Conservation (phyloP, 768 basidiomycete genomes). For the Piloderma croceum region DNA sequence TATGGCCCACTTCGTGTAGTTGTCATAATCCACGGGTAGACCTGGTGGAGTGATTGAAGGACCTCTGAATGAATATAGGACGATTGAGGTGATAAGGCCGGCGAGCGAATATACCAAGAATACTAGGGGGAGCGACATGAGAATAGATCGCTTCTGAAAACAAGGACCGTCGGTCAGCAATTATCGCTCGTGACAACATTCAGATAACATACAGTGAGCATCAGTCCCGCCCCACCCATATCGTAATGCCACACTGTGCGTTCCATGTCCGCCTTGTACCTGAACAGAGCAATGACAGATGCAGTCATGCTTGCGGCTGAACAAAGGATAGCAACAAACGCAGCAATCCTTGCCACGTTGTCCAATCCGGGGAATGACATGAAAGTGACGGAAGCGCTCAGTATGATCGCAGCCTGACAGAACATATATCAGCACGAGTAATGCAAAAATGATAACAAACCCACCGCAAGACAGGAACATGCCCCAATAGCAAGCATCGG, state of each 20-base stretch:
- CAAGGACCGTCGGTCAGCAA: slow-evolving; percentile 4
- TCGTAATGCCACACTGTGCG: slow-evolving; percentile 37
- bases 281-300: slow-evolving; percentile 63
- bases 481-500: slow-evolving; percentile 63
- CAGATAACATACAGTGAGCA: slow-evolving; percentile 31
- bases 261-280: slow-evolving; percentile 62
- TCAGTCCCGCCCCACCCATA: slow-evolving; percentile 55
- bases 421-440: slow-evolving; percentile 18
- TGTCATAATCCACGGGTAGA: slow-evolving; percentile 43
- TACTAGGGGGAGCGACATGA: slow-evolving; percentile 69
- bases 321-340: slow-evolving; percentile 63
- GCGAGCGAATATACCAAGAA: slow-evolving; percentile 68
- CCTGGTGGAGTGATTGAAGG: slow-evolving; percentile 33
- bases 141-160: slow-evolving; percentile 50
- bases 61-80: slow-evolving; percentile 61
- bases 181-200: background rate
- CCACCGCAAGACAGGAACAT: slow-evolving; percentile 59
- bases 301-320: slow-evolving; percentile 66
- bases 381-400: slow-evolving; percentile 80
- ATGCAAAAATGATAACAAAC: slow-evolving; percentile 23
- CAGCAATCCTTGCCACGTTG: slow-evolving; percentile 54
- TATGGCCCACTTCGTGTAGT: slow-evolving; percentile 58
- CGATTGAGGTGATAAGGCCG: slow-evolving; percentile 60
- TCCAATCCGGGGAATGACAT: slow-evolving; percentile 74
- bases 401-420: slow-evolving; percentile 66